Evolutionary conservation across 352 stramenopile species (phyloP), one percentile per base, ranked within the genome.

Genomic region (Globisporangium nodosum): DNA sequence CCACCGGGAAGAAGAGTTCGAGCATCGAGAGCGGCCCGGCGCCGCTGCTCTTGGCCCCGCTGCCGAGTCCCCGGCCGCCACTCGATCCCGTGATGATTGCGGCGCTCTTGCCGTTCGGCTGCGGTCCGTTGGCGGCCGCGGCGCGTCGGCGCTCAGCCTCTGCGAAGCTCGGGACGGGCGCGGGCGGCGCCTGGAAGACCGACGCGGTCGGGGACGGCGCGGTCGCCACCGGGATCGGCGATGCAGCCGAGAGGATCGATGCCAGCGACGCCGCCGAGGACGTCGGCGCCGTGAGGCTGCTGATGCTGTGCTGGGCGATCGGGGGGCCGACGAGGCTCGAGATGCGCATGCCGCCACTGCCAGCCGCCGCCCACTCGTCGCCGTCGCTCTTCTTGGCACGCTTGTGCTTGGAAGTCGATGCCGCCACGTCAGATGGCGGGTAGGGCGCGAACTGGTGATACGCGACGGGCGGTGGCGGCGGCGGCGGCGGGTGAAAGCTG

Each of bases 151-250:
- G 68, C 35, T 79, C 68, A n/a, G 70, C 75, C 55, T 88, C 78
- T 16, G 72, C 66, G 55, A 88, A 88, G 64, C 76, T 87, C 58
- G 77, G 77, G 60, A 89, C 79, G 3, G 73, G 60, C 16, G 58
- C 60, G 7, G 81, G 78, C 48, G 75, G 61, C 53, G 84, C 77
- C 51, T 81, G 72, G 55, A 89, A 88, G 9, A 89, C 64, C 24
- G 73, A 84, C 30, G 61, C 42, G 18, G 56, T 54, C 54, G 55
- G 53, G 35, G 59, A 56, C 16, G 54, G 30, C 24, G 61, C 52
- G 3, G 59, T 31, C 24, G 61, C 45, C 3, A 46, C n/a, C 20
- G 60, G 51, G 47, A 62, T 24, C 5, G 59, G 54, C 31, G 59
- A 64, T n/a, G 51, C 55, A 1, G 51, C 42, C 5, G 59, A 65